Evolutionary conservation across 176 grass and related monocot species (phyloP), one percentile per base, ranked within the genome.

Genomic region (Alopecurus myosuroides): DNA sequence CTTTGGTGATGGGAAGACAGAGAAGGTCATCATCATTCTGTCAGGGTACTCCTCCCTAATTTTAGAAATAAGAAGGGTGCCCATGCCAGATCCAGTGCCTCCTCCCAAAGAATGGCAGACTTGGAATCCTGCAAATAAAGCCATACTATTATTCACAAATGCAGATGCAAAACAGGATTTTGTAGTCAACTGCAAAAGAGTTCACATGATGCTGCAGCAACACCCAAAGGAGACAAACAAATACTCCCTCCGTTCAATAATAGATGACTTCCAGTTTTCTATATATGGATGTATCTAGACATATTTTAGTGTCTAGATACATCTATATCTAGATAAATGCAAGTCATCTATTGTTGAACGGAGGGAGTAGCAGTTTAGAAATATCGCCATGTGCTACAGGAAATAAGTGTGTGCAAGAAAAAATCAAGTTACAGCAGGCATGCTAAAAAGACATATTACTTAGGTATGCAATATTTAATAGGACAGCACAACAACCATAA

Each of bases 61-160:
- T 83, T 97, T 97, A 52, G 94, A 97, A 81, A 97, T 94, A 51
- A 97, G 90, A 71, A 97, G 92, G 19, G 94, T 97, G 25, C 94
- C 94, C 94, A 97, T 97, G 83, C 94, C 94, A 74, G 94, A 97
- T 45, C 94, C 94, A 75, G 94, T 97, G 76, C 94, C 94, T 87
- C 94, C 94, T 87, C 94, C 94, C 86, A 97, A 83, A 7, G 94
- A 97, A 94, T 97, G 94, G 61, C 94, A 97, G 60, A 97, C 92
- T 88, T 97, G 94, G 77, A 97, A 97, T 81, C 94, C 94, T 97
- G 88, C 53, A 77, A 77, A 84, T 29, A 39, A 53, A 50, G 31
- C 14, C 42, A 80, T 75, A 34, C 37, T 20, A 11, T 64, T 64
- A 90, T 78, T 51, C 62, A 63, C 20, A 9, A 26, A 63, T 70